Base-by-base conservation (phyloP, 805 yeast species). In the Lipomyces japonicus region DNA sequence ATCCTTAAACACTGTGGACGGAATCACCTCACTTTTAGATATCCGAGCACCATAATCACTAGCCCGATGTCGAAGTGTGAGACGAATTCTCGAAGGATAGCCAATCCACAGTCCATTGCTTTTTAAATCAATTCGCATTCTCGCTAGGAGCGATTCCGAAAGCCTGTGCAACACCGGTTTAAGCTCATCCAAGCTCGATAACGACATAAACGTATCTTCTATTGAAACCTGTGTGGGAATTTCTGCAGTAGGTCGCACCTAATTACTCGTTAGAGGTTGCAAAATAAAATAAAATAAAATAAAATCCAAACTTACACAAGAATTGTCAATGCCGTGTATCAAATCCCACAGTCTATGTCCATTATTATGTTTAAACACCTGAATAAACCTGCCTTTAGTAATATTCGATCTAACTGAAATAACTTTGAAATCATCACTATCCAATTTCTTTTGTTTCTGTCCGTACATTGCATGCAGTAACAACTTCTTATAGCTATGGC, bases 191-290 rank as follows among this genome's bases (percentile, higher is more conserved):
- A 16, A 7, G 4, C 18, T 12, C 12, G 36, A 21, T 14, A 46
- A 24, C 2, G 35, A 10, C 25, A n/a, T 19, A 35, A 40, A 46
- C 16, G 50, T 14, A 35, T 46, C 50, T 26, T 46, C 50, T 6
- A 46, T 41, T 16, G 50, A 46, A 14, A 46, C 41, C 23, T 46
- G 50, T 3, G 50, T 42, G 16, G 50, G 50, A n/a, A 46, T 25
- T 9, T 21, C 39, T 18, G 40, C 10, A 5, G 50, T 41, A 16
- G 38, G 50, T 21, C 21, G 36, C 19, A 44, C 48, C 42, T 26
- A 41, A 25, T 39, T 16, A 24, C 12, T 22, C n/a, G 25, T 39
- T 30, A 39, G 16, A 14, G 23, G 28, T 24, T 16, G 25, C 9
- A 21, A 3, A 23, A 9, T 10, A 9, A 12, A 4, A 14, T 12